These are phyloP conservation scores for Ophiostoma novo-ulmi DNA, from an alignment of 2,329 filamentous ascomycete genomes.

Conservation along the genomic window DNA sequence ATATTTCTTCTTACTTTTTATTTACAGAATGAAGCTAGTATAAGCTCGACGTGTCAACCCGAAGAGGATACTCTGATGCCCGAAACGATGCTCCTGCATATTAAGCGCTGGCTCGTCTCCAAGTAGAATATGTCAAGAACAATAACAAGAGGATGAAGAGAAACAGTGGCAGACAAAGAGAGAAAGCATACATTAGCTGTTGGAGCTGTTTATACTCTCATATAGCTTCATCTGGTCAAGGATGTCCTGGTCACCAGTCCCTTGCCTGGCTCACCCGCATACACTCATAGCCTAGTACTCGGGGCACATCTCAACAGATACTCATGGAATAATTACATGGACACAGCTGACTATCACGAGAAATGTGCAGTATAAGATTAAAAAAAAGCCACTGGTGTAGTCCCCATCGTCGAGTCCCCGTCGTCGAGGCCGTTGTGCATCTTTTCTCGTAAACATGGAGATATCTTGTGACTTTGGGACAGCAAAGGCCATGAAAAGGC, in stretches of 20 bases:
- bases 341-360: neutral
- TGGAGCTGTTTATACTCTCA: too few relatives aligned
- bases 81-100: slow-evolving; percentile 4
- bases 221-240: too few relatives aligned
- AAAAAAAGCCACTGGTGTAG: neutral
- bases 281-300: too few relatives aligned
- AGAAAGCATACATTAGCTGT: neutral
- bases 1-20: neutral
- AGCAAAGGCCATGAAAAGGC: neutral
- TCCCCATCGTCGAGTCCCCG: neutral
- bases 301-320: neutral
- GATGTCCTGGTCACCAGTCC: too few relatives aligned
- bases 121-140: neutral
- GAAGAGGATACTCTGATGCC: neutral
- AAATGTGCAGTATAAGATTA: neutral
- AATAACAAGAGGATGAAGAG: neutral
- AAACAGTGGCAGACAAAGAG: neutral
- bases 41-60: neutral
- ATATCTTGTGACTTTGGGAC: neutral
- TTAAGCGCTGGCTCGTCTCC: slow-evolving; percentile 3
- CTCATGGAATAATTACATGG: neutral
- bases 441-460: neutral
- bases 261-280: too few relatives aligned
- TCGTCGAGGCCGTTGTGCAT: neutral
- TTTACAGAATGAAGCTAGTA: too few relatives aligned